Conservation (phyloP, 164 flowering plant species). For the Brasenia schreberi region DNA sequence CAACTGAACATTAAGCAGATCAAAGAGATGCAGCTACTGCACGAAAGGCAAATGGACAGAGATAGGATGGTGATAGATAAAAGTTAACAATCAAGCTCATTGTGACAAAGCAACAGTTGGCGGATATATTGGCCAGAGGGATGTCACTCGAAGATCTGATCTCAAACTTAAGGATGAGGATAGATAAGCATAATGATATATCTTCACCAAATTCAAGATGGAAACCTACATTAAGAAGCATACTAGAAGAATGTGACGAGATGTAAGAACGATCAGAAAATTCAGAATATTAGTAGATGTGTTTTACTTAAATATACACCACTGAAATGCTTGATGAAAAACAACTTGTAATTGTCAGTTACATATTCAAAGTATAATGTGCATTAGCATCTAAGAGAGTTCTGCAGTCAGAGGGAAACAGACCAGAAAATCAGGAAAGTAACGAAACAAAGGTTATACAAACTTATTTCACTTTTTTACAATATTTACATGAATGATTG, state of each 20-base stretch:
- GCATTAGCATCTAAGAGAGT: too few species aligned
- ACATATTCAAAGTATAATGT: too few species aligned
- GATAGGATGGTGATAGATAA: neutral
- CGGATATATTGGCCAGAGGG: neutral
- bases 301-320: too few species aligned
- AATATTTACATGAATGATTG: neutral
- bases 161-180: neutral
- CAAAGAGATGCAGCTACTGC: neutral
- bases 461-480: neutral
- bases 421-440: neutral
- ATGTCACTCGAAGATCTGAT: neutral
- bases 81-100: neutral
- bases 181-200: neutral
- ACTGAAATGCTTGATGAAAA: too few species aligned
- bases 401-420: neutral
- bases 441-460: neutral
- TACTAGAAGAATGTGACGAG: constrained; percentile 9
- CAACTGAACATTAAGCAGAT: neutral
- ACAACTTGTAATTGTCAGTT: too few species aligned
- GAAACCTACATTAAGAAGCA: constrained; percentile 9
- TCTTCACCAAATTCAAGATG: constrained; percentile 1
- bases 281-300: neutral
- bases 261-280: neutral
- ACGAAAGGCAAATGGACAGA: neutral
- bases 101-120: neutral